Conservation (phyloP, 2,329 filamentous ascomycete genomes). For the Mollisiaceae sp. region DNA sequence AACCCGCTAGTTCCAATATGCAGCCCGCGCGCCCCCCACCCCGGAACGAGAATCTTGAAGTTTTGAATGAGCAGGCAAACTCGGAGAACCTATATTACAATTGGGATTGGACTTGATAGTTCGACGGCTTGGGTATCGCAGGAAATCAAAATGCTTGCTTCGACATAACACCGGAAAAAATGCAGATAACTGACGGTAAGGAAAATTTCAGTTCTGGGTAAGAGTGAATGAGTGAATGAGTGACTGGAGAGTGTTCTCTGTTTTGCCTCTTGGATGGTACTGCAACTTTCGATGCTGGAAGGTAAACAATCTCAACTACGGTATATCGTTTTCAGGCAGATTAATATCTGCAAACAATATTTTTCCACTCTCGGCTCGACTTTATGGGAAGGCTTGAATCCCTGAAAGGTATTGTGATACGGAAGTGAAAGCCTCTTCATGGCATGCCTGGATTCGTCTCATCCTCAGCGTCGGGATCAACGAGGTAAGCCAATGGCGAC, state of each 20-base stretch:
- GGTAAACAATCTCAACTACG: neutral
- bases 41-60: neutral
- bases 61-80: constrained; percentile 7
- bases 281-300: neutral
- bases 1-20: constrained; percentile 9
- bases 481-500: constrained; percentile 72
- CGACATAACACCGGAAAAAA: constrained; percentile 4
- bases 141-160: neutral
- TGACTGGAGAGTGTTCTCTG: neutral
- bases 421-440: constrained; percentile 14
- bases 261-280: neutral
- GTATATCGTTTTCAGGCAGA: neutral
- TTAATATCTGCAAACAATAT: neutral
- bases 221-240: neutral
- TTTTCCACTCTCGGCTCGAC: constrained; percentile 5
- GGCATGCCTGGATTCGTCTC: constrained; percentile 31
- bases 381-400: neutral
- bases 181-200: neutral
- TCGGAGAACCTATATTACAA: constrained; percentile 9
- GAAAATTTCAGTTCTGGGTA: neutral
- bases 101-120: neutral
- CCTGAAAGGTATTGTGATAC: neutral
- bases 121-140: constrained; percentile 4
- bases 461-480: constrained; percentile 38
- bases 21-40: neutral